Conservation (phyloP, 306 rosid genomes). For the Quercus ilex region DNA sequence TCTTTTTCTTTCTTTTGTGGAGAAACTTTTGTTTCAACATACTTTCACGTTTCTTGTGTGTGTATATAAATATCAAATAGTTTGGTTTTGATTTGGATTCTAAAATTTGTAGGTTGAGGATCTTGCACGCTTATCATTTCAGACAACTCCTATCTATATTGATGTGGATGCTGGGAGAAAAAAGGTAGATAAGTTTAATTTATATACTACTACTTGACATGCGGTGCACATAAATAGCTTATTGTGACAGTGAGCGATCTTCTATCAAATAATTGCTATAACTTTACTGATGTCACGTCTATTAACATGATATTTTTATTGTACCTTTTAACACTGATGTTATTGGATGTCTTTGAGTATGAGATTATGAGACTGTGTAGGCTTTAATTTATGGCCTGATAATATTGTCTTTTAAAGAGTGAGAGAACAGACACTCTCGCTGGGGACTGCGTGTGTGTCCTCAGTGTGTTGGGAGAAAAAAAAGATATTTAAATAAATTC, state of each 20-base stretch:
- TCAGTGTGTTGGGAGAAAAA: too few species aligned
- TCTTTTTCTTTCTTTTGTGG: neutral
- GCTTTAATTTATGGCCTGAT: neutral
- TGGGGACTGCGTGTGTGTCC: too few species aligned
- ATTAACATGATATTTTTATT: neutral
- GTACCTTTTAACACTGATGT: neutral
- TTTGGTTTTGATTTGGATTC: neutral
- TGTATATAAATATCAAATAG: conserved; percentile 18
- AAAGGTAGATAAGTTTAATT: conserved; percentile 39
- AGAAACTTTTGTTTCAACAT: neutral
- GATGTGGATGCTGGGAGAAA: conserved; percentile 85
- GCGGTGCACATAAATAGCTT: neutral
- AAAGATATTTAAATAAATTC: too few species aligned
- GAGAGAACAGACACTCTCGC: neutral
- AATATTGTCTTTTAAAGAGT: neutral
- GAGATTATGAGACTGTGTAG: neutral
- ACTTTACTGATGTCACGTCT: neutral
- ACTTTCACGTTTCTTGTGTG: neutral
- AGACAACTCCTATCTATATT: conserved; percentile 62
- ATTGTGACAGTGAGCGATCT: neutral
- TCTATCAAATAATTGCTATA: neutral
- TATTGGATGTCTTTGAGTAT: neutral
- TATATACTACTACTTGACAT: neutral
- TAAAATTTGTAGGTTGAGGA: conserved; percentile 68
- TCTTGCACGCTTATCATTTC: conserved; percentile 84